A percentile compares a stretch with the other conserved stretches of the same genome.
Conservation (phyloP, 129 eudicot genomes). For the Tagetes erecta region DNA sequence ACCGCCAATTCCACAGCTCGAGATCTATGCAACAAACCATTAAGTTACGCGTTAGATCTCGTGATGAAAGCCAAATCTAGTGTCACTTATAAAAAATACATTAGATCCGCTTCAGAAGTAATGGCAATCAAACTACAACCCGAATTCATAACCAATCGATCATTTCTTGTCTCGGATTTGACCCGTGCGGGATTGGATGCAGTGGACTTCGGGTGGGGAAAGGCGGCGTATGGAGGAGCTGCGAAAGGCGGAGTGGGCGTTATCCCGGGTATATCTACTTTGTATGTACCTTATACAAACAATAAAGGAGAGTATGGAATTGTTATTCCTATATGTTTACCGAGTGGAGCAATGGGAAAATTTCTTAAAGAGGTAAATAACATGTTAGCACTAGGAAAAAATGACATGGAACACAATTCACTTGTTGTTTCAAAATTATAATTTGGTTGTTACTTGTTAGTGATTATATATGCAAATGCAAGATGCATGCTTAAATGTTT, state of each 20-base stretch:
- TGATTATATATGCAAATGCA: no score
- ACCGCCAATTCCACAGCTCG: neutral
- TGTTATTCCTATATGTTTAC: neutral
- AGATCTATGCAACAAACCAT: constrained; percentile 7
- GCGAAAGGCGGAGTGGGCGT: neutral
- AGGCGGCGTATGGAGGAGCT: neutral
- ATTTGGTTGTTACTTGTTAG: neutral
- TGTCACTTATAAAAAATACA: neutral
- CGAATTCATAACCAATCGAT: neutral
- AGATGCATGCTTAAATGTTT: no score
- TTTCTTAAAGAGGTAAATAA: constrained; percentile 1
- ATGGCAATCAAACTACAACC: neutral
- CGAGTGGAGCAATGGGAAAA: neutral
- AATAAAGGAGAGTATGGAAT: neutral
- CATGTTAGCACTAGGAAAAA: neutral
- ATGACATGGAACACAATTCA: neutral
- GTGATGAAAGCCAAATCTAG: neutral
- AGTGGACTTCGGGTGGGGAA: constrained; percentile 5
- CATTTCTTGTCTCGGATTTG: neutral
- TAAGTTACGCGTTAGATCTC: neutral
- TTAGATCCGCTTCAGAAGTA: neutral
- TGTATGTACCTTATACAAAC: neutral
- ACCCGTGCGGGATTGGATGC: neutral
- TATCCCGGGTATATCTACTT: neutral
- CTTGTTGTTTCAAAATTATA: neutral